phyloP scores from a whole-genome alignment of 768 basidiomycete genomes.

The Auriscalpium vulgare region DNA sequence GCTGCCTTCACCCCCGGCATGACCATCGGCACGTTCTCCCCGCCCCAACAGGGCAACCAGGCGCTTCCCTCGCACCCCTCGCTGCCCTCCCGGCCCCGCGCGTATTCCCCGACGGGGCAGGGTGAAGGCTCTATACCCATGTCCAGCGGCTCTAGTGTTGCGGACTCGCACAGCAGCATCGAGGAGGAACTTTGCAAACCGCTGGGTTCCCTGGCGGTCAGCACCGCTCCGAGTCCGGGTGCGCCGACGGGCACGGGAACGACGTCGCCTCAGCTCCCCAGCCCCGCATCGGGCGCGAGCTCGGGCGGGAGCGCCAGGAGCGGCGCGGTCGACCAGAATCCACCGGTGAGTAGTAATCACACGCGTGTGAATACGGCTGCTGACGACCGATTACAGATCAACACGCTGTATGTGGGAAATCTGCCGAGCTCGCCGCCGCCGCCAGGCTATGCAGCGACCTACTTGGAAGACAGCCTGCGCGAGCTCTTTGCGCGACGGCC shows the following conservation, averaged over 20 bases:
- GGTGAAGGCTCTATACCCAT: constrained; percentile 26
- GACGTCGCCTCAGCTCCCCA: constrained; percentile 69
- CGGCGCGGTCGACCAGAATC: constrained; percentile 77
- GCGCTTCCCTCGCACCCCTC: constrained; percentile 21
- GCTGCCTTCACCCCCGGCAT: constrained; percentile 6
- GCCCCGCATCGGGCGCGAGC: constrained; percentile 62
- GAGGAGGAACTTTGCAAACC: constrained; percentile 28
- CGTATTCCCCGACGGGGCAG: constrained; percentile 19
- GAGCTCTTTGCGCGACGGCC: constrained; percentile 71
- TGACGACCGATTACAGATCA: constrained; percentile 48
- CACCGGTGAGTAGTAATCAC: constrained; percentile 51
- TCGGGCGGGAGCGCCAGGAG: constrained; percentile 24
- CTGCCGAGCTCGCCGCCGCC: constrained; percentile 76
- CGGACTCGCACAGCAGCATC: constrained; percentile 28
- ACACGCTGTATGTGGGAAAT: constrained; percentile 99
- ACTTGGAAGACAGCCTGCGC: constrained; percentile 81
- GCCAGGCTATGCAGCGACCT: constrained; percentile 63
- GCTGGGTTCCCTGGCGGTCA: constrained; percentile 40
- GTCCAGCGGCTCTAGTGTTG: constrained; percentile 36
- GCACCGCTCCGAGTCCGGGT: constrained; percentile 23
- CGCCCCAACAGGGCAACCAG: constrained; percentile 17
- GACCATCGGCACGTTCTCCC: constrained; percentile 20
- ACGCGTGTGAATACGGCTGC: not conserved
- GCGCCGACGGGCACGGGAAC: constrained; percentile 26
- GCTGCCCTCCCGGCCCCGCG: constrained; percentile 21